Percentiles rank a stretch among this genome's conserved stretches.
These are phyloP conservation scores for Diutina ranongensis DNA, from an alignment of 1,139 yeast genomes.

Conservation along the genomic window DNA sequence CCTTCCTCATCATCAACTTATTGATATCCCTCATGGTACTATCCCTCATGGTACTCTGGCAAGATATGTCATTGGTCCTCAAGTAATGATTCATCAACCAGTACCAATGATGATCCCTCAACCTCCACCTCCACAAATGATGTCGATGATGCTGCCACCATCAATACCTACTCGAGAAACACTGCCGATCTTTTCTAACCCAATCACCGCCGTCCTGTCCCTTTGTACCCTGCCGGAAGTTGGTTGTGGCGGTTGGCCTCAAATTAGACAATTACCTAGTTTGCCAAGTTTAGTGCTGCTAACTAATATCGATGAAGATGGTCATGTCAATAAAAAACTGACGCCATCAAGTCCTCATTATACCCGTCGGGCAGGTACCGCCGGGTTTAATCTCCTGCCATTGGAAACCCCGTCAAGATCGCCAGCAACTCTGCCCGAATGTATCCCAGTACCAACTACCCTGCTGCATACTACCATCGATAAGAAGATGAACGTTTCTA, in stretches of 20 bases:
- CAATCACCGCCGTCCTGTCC: neutral
- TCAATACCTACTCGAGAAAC: conserved; percentile 1
- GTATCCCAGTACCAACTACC: neutral
- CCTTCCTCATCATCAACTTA: no score
- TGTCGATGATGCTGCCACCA: conserved; percentile 1
- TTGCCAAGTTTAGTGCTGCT: neutral
- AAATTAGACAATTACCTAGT: neutral
- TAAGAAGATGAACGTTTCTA: neutral
- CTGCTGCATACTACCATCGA: neutral
- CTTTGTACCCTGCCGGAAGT: conserved; percentile 4
- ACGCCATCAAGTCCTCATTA: conserved; percentile 2
- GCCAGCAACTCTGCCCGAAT: conserved; percentile 30
- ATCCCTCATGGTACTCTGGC: conserved; percentile 1
- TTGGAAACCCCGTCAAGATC: conserved; percentile 31
- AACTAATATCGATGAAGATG: neutral
- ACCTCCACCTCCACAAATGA: neutral
- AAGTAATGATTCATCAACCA: conserved; percentile 1
- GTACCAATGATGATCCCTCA: conserved; percentile 5
- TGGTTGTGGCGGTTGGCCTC: neutral
- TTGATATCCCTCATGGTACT: no score
- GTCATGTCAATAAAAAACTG: neutral
- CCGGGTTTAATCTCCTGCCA: conserved; percentile 19
- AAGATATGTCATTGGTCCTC: conserved; percentile 1
- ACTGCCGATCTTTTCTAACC: neutral
- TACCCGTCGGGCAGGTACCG: conserved; percentile 6